A percentile compares a stretch with the other conserved stretches of the same genome.
Conservation (phyloP, 805 yeast genomes). For the Metschnikowia sp. region DNA sequence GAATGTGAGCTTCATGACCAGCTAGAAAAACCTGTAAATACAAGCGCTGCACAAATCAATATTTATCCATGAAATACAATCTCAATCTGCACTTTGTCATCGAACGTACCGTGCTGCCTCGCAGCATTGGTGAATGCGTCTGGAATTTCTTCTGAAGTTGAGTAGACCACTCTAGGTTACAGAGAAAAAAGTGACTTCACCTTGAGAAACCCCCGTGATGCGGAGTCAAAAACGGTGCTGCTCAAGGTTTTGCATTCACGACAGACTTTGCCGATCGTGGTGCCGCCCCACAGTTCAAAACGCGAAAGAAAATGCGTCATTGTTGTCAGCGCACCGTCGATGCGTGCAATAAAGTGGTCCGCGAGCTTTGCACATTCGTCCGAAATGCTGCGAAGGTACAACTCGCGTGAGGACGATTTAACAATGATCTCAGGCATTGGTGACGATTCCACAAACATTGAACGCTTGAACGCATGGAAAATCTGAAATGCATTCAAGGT, state of each 20-base stretch:
- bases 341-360: not conserved
- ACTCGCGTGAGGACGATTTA: not conserved
- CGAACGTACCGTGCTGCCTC: not conserved
- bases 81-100: not conserved
- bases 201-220: constrained; percentile 1
- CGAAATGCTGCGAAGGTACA: not conserved
- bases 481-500: constrained; percentile 20
- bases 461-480: constrained; percentile 2
- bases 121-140: too few species aligned
- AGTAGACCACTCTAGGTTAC: not conserved
- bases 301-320: not conserved
- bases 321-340: not conserved
- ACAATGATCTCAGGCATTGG: not conserved
- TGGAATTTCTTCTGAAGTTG: too few species aligned
- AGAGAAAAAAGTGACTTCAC: not conserved
- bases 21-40: constrained; percentile 19
- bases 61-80: constrained; percentile 1
- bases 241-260: not conserved
- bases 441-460: not conserved
- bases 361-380: not conserved
- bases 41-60: not conserved
- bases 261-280: not conserved
- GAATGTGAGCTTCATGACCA: constrained; percentile 67
- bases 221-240: not conserved
- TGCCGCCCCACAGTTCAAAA: not conserved